A percentile compares a stretch with the other conserved stretches of the same genome.
Conservation (phyloP, 176 grass and related monocot species). For the Triticum urartu region DNA sequence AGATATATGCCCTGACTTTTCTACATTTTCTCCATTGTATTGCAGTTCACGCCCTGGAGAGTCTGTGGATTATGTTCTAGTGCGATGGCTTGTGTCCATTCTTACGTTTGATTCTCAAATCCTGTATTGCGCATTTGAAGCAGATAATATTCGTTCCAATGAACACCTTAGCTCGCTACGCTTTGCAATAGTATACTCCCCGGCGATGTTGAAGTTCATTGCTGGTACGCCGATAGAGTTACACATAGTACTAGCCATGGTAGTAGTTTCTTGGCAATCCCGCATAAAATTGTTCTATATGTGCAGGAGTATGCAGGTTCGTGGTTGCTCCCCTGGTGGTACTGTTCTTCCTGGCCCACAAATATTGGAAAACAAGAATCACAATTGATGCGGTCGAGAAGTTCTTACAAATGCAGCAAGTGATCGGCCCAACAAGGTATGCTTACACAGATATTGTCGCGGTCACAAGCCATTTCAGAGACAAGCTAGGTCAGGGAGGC, state of each 20-base stretch:
- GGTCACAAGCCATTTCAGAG: neutral
- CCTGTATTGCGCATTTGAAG: neutral
- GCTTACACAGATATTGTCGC: neutral
- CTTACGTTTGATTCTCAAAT: neutral
- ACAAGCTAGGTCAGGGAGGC: constrained; percentile 37
- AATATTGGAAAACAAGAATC: neutral
- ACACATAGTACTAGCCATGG: neutral
- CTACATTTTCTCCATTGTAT: neutral
- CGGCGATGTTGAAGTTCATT: neutral
- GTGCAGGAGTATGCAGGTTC: neutral
- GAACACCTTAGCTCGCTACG: neutral
- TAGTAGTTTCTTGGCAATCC: neutral
- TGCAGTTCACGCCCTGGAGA: neutral
- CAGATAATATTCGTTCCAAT: neutral
- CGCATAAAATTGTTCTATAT: neutral
- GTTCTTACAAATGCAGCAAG: neutral
- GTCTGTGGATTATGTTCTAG: accelerated
- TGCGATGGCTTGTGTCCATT: neutral
- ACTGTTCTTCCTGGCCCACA: neutral
- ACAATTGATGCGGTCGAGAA: neutral
- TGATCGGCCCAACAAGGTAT: neutral
- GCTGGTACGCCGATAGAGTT: neutral
- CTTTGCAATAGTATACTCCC: neutral
- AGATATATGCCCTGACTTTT: neutral
- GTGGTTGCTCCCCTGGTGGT: neutral